Evolutionary conservation across 2,329 filamentous ascomycete species (phyloP).

Genomic region (Aureobasidium lini): DNA sequence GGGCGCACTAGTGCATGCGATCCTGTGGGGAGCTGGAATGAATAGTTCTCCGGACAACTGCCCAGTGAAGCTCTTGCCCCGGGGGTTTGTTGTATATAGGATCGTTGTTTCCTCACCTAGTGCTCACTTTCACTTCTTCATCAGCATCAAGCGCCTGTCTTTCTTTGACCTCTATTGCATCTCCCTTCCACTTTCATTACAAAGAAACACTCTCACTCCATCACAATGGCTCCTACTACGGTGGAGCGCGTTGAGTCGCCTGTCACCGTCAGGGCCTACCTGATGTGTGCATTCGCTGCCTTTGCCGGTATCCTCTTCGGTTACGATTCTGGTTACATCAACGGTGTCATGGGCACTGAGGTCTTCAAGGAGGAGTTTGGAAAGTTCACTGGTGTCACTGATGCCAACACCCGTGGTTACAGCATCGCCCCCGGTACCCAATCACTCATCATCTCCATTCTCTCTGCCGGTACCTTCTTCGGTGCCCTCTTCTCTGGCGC

Average conservation of each 20-base stretch:
- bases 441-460: conserved; percentile 64
- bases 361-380: conserved; percentile 37
- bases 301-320: conserved; percentile 56
- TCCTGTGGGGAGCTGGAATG: conserved; percentile 6
- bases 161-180: neutral
- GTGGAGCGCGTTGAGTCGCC: conserved; percentile 28
- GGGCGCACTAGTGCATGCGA: neutral
- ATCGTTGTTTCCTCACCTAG: neutral
- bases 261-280: conserved; percentile 42
- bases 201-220: neutral
- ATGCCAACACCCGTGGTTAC: conserved; percentile 19
- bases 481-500: conserved; percentile 54
- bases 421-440: conserved; percentile 30
- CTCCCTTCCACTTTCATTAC: conserved; percentile 1
- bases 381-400: conserved; percentile 9
- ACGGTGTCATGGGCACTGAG: conserved; percentile 44
- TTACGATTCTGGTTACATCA: conserved; percentile 52
- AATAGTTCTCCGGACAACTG: conserved; percentile 11
- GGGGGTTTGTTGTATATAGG: conserved; percentile 8
- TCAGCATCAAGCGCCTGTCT: neutral
- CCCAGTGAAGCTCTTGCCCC: neutral
- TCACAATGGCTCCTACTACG: conserved; percentile 16
- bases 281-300: conserved; percentile 54
- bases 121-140: neutral
- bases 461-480: conserved; percentile 71